These are phyloP conservation scores for Middelhovenomyces tepae DNA, from an alignment of 805 yeast species.

Conservation along the genomic window DNA sequence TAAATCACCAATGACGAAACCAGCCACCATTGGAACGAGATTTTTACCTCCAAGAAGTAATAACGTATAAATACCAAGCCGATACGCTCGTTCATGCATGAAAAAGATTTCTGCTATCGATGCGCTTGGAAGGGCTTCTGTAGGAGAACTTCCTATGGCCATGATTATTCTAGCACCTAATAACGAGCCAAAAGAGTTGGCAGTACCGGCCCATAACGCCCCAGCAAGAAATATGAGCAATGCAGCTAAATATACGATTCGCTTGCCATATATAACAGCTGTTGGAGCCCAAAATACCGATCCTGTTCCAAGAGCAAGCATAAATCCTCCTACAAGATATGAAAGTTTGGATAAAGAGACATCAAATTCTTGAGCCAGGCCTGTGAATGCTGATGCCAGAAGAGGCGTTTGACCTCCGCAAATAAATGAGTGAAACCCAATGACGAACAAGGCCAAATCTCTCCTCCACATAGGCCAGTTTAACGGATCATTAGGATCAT, in stretches of 20 bases:
- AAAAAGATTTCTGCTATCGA: conserved; percentile 55
- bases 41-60: conserved; percentile 55
- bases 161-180: conserved; percentile 50
- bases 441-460: conserved; percentile 42
- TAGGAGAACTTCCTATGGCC: conserved; percentile 55
- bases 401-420: conserved; percentile 58
- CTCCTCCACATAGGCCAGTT: conserved; percentile 58
- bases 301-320: conserved; percentile 53
- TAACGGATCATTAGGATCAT: conserved; percentile 54
- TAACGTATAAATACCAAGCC: conserved; percentile 50
- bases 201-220: conserved; percentile 45
- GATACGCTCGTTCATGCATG: conserved; percentile 52
- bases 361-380: conserved; percentile 36
- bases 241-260: conserved; percentile 45
- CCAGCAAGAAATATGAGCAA: conserved; percentile 43
- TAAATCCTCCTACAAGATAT: conserved; percentile 48
- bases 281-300: conserved; percentile 50
- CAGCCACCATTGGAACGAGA: conserved; percentile 47
- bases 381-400: conserved; percentile 46
- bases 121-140: conserved; percentile 52
- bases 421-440: conserved; percentile 49
- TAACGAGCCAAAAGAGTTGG: conserved; percentile 40
- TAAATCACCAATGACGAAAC: conserved; percentile 40
- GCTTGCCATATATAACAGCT: conserved; percentile 48
- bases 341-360: conserved; percentile 36